Conservation (phyloP, 192 early-diverging fungal genomes). For the Pilaira anomala region DNA sequence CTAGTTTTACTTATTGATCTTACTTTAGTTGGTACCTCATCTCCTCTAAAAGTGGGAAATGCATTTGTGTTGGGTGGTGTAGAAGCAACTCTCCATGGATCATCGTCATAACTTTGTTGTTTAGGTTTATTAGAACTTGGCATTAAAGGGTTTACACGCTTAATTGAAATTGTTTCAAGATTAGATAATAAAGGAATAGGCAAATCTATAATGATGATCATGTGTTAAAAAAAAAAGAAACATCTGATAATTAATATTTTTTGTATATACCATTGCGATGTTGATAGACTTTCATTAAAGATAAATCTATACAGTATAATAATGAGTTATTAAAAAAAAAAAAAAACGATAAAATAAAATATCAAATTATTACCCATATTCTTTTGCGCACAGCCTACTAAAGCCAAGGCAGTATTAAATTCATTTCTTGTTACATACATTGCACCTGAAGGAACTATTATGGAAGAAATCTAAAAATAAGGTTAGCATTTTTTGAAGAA, state of each 20-base stretch:
- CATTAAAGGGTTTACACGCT: slow-evolving; percentile 17
- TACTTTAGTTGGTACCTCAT: background rate
- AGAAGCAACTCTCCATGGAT: slow-evolving; percentile 16
- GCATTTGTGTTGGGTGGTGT: background rate
- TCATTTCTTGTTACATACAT: slow-evolving; percentile 54
- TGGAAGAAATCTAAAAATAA: slow-evolving; percentile 40
- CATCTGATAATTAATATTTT: background rate
- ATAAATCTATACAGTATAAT: slow-evolving; percentile 38
- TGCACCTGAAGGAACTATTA: slow-evolving; percentile 41
- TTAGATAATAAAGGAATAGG: slow-evolving; percentile 58
- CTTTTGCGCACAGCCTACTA: slow-evolving; percentile 70
- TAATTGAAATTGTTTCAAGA: slow-evolving; percentile 45
- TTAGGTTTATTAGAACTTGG: background rate
- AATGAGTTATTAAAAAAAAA: background rate
- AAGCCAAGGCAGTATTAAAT: slow-evolving; percentile 66
- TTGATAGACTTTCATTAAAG: slow-evolving; percentile 57
- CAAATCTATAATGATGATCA: slow-evolving; percentile 41
- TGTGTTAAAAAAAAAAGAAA: background rate
- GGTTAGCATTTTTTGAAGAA: background rate
- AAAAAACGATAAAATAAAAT: background rate
- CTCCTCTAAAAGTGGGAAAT: background rate
- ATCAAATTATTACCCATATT: slow-evolving; percentile 56
- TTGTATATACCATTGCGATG: slow-evolving; percentile 52
- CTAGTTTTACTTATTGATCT: background rate
- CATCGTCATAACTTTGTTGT: slow-evolving; percentile 17